These are phyloP conservation scores for Suillus brevipes DNA, from an alignment of 768 basidiomycete species.

Conservation along the genomic window DNA sequence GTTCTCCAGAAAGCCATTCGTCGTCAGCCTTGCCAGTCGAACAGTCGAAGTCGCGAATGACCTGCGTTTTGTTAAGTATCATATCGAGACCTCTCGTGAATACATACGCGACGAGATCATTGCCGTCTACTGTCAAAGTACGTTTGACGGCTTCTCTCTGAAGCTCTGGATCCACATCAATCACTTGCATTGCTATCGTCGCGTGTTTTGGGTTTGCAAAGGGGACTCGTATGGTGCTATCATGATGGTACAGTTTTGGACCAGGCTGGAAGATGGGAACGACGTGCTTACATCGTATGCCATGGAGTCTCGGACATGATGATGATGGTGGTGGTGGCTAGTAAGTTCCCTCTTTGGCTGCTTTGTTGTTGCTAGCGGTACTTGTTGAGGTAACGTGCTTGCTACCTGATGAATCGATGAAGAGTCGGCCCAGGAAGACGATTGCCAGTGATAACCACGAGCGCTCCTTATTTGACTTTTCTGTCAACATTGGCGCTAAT, in stretches of 20 bases:
- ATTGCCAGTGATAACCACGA: background rate
- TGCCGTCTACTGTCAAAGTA: constrained; percentile 62
- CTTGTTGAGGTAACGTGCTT: background rate
- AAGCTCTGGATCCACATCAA: constrained; percentile 85
- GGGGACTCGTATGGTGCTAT: constrained; percentile 72
- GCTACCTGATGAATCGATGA: background rate
- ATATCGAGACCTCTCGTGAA: background rate
- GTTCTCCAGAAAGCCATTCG: constrained; percentile 89
- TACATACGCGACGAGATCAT: constrained; percentile 75
- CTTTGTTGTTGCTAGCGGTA: background rate
- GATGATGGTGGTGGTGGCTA: constrained; percentile 7
- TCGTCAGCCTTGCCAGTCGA: constrained; percentile 78
- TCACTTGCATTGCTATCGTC: constrained; percentile 74
- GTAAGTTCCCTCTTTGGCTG: background rate
- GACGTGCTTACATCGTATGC: constrained; percentile 53
- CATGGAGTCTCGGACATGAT: constrained; percentile 37
- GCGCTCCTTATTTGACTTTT: background rate
- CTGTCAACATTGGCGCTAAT: background rate
- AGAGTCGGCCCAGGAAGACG: background rate
- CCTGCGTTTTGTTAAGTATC: constrained; percentile 36
- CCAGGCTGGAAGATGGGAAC: background rate
- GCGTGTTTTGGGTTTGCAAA: constrained; percentile 77
- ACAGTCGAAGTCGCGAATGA: constrained; percentile 78
- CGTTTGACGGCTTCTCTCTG: constrained; percentile 80
- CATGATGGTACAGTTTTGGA: constrained; percentile 11